phyloP scores from a whole-genome alignment of 495 filamentous ascomycete genomes.

The Podospora pseudopauciseta region DNA sequence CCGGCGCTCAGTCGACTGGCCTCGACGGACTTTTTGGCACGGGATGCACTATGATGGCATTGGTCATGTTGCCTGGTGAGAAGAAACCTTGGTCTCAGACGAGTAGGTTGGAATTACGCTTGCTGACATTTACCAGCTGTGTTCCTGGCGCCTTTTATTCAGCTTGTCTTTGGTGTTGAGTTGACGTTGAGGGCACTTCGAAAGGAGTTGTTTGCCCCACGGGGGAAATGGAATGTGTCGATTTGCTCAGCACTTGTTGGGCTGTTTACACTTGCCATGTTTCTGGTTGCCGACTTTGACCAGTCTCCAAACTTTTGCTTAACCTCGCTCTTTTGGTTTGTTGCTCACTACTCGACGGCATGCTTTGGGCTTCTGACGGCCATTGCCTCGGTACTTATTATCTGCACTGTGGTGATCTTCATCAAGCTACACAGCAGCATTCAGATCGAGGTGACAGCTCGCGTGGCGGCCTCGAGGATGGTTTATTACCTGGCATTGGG shows the following conservation, averaged over 20 bases:
- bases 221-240: slow-evolving; percentile 41
- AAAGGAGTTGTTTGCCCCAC: slow-evolving; percentile 38
- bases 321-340: slow-evolving; percentile 50
- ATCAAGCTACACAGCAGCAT: slow-evolving; percentile 37
- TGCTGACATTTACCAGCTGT: slow-evolving; percentile 31
- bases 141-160: slow-evolving; percentile 47
- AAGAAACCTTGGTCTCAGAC: background rate
- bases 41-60: slow-evolving; percentile 41
- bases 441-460: slow-evolving; percentile 40
- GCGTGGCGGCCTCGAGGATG: slow-evolving; percentile 45
- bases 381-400: slow-evolving; percentile 32
- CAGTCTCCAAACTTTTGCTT: slow-evolving; percentile 41
- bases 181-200: slow-evolving; percentile 39
- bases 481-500: slow-evolving; percentile 45
- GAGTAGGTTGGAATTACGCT: slow-evolving; percentile 18
- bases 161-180: slow-evolving; percentile 45
- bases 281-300: slow-evolving; percentile 43
- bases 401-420: slow-evolving; percentile 36
- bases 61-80: slow-evolving; percentile 49
- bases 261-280: slow-evolving; percentile 37
- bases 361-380: slow-evolving; percentile 39
- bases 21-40: slow-evolving; percentile 37
- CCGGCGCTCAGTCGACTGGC: slow-evolving; percentile 43
- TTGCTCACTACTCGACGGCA: slow-evolving; percentile 40
- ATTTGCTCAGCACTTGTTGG: slow-evolving; percentile 42